phyloP scores from a whole-genome alignment of 164 flowering plant genomes.

The Pachysandra terminalis region DNA sequence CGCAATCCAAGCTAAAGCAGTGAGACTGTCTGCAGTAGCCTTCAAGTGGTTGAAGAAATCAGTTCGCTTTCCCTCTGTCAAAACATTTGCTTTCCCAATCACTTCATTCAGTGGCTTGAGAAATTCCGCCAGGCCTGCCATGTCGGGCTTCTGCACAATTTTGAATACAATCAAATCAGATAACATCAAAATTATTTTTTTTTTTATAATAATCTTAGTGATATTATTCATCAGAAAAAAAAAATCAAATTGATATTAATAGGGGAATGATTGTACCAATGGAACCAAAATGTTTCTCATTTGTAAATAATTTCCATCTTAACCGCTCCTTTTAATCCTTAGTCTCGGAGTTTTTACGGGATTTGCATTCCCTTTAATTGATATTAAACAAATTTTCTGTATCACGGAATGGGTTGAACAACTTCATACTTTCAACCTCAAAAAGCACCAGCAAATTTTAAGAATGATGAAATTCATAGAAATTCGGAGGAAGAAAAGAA shows the following conservation, averaged over 20 bases:
- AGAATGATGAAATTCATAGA: background rate
- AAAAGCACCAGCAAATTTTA: background rate
- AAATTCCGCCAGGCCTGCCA: constrained; percentile 62
- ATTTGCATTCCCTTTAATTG: background rate
- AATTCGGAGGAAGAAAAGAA: background rate
- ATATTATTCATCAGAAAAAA: background rate
- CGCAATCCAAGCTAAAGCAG: constrained; percentile 97
- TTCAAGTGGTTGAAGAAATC: constrained; percentile 90
- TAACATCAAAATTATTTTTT: background rate
- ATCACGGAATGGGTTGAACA: too few relatives aligned
- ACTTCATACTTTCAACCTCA: background rate
- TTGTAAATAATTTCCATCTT: background rate
- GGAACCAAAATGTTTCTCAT: background rate
- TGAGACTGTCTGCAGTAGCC: constrained; percentile 74
- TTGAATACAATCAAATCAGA: constrained; percentile 5
- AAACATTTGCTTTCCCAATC: constrained; percentile 66
- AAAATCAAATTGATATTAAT: background rate
- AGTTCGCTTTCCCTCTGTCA: constrained; percentile 84
- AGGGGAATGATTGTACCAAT: background rate
- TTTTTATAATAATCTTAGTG: too few relatives aligned
- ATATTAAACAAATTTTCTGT: too few relatives aligned
- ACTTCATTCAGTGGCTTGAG: constrained; percentile 89
- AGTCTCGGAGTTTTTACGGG: too few relatives aligned
- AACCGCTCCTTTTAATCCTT: background rate
- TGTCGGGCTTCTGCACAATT: constrained; percentile 79